phyloP scores from a whole-genome alignment of 2,329 filamentous ascomycete species.

The Cytospora paraplurivora region DNA sequence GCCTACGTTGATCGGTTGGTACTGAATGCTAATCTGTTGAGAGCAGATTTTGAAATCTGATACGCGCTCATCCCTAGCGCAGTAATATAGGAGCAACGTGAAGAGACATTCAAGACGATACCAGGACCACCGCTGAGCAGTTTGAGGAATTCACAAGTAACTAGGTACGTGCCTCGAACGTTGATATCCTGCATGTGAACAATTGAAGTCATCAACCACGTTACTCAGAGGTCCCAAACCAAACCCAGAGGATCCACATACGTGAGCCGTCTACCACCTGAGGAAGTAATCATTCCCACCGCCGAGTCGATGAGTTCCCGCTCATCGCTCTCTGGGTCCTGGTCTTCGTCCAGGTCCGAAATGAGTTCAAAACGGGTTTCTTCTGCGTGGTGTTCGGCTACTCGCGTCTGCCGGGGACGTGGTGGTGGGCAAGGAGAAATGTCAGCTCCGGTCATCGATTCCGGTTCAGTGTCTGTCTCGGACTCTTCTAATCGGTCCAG shows the following conservation, averaged over 20 bases:
- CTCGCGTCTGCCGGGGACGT: no score
- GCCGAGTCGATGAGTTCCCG: no score
- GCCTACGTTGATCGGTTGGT: background rate
- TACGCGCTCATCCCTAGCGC: background rate
- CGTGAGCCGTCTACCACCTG: background rate
- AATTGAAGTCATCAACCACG: background rate
- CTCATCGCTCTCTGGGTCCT: no score
- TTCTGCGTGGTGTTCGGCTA: no score
- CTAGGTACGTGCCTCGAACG: background rate
- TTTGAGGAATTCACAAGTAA: background rate
- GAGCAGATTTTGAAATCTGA: background rate
- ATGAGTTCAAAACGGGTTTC: no score
- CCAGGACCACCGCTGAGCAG: background rate
- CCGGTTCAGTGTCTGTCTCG: no score
- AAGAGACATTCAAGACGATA: conserved; percentile 1
- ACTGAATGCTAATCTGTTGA: background rate
- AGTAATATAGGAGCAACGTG: background rate
- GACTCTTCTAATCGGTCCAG: no score
- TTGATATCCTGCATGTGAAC: background rate
- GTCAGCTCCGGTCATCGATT: no score
- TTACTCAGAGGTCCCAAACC: background rate
- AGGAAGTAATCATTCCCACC: no score
- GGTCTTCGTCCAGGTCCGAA: no score
- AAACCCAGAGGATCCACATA: background rate
- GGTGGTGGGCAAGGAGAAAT: no score